Base-by-base conservation (phyloP, 2,329 filamentous ascomycete species). In the Penicillium janthinellum region DNA sequence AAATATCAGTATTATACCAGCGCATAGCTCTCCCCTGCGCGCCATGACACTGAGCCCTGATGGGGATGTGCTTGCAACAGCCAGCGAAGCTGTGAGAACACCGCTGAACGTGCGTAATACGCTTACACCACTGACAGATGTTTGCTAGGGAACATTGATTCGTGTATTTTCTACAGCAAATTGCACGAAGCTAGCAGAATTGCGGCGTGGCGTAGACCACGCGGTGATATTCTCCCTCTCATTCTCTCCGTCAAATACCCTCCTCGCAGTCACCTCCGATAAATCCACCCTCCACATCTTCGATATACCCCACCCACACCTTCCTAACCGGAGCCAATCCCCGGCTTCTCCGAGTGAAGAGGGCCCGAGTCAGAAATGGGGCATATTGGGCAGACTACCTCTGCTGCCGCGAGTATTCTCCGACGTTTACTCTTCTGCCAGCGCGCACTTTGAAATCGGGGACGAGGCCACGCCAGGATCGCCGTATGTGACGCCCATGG, bases 201-300 rank as follows among this genome's bases (percentile, higher is more conserved):
- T 97, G 51, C 88, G 95, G 45, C 88, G 95, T 37, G 95, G 95
- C 44, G 89, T 96, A 50, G 95, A 99, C 70, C 89, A 88, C 38
- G 93, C 95, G 15, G 87, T 88, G 56, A 90, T 98, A 66, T 96
- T 91, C 77, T 94, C 91, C 1, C 82, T 99, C 11, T 89, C 90
- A 11, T 95, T 99, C 74, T 96, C 91, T 20, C 93, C 93, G 0
- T 88, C 88, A 0, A 90, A 90, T 54, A 86, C 84, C 45, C 84
- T 92, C 71, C 83, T 98, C 11, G 95, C 95, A 28, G 94, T 92
- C 62, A 98, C 94, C 0, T 97, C 93, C 1, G 95, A 99, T 81
- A 99, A 98, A 78, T 93, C 91, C 5, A 99, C 93, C 0, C 82
- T 99, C 11, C 95, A 99, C 76, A 85, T 99, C 39, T 99, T 97